A percentile compares a stretch with the other conserved stretches of the same genome.
These are phyloP conservation scores for Tuber brumale DNA, from an alignment of 495 filamentous ascomycete genomes.

Conservation along the genomic window DNA sequence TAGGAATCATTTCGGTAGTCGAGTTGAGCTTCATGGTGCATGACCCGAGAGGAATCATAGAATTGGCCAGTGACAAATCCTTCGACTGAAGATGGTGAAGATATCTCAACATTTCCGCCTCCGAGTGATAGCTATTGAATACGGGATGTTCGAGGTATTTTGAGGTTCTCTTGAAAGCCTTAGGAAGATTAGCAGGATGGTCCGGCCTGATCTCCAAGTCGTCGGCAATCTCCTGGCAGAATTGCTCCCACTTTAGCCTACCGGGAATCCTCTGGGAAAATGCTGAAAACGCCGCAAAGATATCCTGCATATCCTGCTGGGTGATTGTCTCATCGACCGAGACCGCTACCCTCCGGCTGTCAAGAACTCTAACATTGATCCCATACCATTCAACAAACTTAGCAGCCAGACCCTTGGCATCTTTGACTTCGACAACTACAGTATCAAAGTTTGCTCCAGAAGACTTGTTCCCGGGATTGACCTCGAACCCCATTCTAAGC, in stretches of 20 bases:
- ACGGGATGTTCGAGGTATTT: slow-evolving; percentile 83
- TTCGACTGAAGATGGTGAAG: slow-evolving; percentile 93
- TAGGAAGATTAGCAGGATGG: slow-evolving; percentile 48
- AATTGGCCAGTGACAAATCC: slow-evolving; percentile 89
- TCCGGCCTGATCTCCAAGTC: slow-evolving; percentile 45
- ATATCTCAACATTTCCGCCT: slow-evolving; percentile 92
- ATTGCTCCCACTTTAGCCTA: slow-evolving; percentile 41
- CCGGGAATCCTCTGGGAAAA: slow-evolving; percentile 37
- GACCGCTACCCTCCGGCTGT: slow-evolving; percentile 56
- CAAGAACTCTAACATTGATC: slow-evolving; percentile 62
- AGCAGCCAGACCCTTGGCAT: slow-evolving; percentile 48
- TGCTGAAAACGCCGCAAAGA: slow-evolving; percentile 46
- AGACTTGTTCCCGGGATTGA: slow-evolving; percentile 52
- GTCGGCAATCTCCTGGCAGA: slow-evolving; percentile 44
- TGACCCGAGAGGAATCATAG: slow-evolving; percentile 98
- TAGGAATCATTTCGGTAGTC: slow-evolving; percentile 85
- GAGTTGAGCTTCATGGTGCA: slow-evolving; percentile 99
- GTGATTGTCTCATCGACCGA: slow-evolving; percentile 69
- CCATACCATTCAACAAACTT: slow-evolving; percentile 49
- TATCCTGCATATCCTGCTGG: slow-evolving; percentile 54
- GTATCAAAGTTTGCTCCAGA: slow-evolving; percentile 72
- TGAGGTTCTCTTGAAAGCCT: slow-evolving; percentile 62
- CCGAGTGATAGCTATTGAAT: slow-evolving; percentile 95
- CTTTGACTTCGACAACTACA: slow-evolving; percentile 53
- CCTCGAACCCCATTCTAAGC: slow-evolving; percentile 58